Evolutionary conservation across 108 stramenopile genomes (phyloP).

Genomic region (Craspedostauros australis): DNA sequence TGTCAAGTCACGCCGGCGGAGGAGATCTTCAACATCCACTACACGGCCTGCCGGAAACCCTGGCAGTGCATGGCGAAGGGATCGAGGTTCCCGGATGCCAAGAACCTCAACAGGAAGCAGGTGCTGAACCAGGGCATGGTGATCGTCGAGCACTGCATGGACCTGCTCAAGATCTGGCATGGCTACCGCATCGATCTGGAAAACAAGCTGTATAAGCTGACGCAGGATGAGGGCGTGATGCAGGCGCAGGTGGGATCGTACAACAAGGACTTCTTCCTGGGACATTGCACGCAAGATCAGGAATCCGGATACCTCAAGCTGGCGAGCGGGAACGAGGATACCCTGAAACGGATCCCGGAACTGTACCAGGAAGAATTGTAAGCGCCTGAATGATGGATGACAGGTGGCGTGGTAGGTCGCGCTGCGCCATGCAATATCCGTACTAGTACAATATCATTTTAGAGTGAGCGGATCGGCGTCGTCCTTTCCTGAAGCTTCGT

Average conservation of each 20-base stretch:
- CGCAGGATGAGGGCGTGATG: constrained; percentile 12
- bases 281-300: constrained; percentile 45
- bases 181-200: constrained; percentile 46
- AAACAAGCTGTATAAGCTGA: constrained; percentile 22
- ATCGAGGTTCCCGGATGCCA: not conserved
- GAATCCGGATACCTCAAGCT: constrained; percentile 30
- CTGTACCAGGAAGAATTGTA: constrained; percentile 16
- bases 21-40: constrained; percentile 44
- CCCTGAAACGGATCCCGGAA: constrained; percentile 17
- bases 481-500: no score
- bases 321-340: constrained; percentile 12
- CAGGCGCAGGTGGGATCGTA: constrained; percentile 37
- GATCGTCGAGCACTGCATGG: constrained; percentile 48
- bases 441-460: no score
- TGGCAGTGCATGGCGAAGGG: constrained; percentile 42
- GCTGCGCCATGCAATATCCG: no score
- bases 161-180: constrained; percentile 41
- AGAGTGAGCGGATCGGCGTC: no score
- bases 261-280: constrained; percentile 42
- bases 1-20: constrained; percentile 33
- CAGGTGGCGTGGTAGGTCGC: no score
- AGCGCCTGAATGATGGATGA: no score
- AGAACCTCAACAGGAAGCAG: not conserved
- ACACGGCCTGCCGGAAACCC: constrained; percentile 60
- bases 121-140: constrained; percentile 31